Evolutionary conservation across 768 basidiomycete species (phyloP).

Genomic region (Suillus alpinus): DNA sequence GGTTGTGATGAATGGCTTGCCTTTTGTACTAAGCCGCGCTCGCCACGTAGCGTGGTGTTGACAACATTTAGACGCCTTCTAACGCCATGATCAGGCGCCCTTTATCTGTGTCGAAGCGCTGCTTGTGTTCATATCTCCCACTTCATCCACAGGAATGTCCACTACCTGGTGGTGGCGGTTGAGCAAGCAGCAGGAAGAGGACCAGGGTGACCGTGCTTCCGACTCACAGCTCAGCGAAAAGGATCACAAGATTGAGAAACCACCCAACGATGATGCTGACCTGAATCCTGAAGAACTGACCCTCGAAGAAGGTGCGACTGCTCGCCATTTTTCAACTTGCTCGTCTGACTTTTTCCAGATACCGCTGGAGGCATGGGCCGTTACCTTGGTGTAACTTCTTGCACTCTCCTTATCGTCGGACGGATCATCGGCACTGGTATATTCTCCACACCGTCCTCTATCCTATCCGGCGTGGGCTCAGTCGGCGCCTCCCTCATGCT

Average conservation of each 20-base stretch:
- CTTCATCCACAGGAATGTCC: constrained; percentile 9
- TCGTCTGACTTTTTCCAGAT: constrained; percentile 27
- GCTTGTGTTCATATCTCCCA: no score
- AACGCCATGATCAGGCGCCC: not conserved
- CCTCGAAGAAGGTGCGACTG: constrained; percentile 45
- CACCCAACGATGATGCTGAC: constrained; percentile 14
- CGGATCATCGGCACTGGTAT: constrained; percentile 65
- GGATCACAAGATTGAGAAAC: not conserved
- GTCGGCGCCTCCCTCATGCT: constrained; percentile 61
- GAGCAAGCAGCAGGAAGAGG: not conserved
- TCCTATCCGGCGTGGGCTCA: constrained; percentile 53
- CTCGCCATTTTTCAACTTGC: not conserved
- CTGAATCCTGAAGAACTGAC: constrained; percentile 44
- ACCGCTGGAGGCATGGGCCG: constrained; percentile 56
- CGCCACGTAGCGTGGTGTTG: not conserved
- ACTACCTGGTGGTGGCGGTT: constrained; percentile 3
- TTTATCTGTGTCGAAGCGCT: not conserved
- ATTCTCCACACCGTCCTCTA: constrained; percentile 60
- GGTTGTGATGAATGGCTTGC: not conserved
- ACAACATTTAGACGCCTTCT: not conserved
- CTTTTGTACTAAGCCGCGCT: not conserved
- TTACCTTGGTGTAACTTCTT: constrained; percentile 54
- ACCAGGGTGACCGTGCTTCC: not conserved
- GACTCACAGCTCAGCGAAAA: not conserved
- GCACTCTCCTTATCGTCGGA: constrained; percentile 56